A percentile compares a stretch with the other conserved stretches of the same genome.
Evolutionary conservation across 2,329 filamentous ascomycete genomes (phyloP).

Genomic region (Cytospora chrysosperma): DNA sequence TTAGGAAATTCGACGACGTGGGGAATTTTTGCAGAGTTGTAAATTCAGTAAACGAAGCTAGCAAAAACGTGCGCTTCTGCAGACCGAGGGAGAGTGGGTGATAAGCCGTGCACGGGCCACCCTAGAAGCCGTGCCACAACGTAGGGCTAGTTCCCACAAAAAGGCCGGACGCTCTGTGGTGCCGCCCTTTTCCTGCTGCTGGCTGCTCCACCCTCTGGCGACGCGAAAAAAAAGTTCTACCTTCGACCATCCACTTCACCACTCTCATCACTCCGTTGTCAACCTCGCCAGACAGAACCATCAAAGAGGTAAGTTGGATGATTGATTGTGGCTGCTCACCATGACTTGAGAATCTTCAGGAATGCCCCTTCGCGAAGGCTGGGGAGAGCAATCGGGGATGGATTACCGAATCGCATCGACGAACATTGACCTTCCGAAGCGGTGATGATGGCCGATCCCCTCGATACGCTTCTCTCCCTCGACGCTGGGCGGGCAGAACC

Average conservation of each 20-base stretch:
- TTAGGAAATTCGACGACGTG: conserved; percentile 25
- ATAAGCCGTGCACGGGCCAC: neutral
- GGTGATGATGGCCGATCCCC: conserved; percentile 24
- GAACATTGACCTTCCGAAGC: conserved; percentile 18
- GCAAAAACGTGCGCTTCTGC: conserved; percentile 21
- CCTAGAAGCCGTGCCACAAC: neutral
- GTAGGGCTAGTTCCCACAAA: conserved; percentile 24
- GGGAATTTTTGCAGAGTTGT: conserved; percentile 28
- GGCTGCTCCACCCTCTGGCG: conserved; percentile 23
- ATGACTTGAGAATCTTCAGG: conserved; percentile 32
- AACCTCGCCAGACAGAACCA: conserved; percentile 24
- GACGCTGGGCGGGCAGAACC: conserved; percentile 70
- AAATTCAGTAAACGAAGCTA: conserved; percentile 20
- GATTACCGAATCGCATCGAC: conserved; percentile 23
- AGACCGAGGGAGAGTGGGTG: conserved; percentile 7
- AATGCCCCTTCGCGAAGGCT: conserved; percentile 45
- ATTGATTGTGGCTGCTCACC: conserved; percentile 13
- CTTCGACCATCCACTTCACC: conserved; percentile 6
- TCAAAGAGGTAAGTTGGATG: conserved; percentile 34
- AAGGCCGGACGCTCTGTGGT: conserved; percentile 29
- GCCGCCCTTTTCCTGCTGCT: neutral
- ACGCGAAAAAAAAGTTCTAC: conserved; percentile 28
- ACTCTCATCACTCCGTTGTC: neutral
- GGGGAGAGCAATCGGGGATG: conserved; percentile 60
- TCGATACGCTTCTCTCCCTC: conserved; percentile 64